phyloP scores from a whole-genome alignment of 345 rosid species.

The Gossypium stocksii region DNA sequence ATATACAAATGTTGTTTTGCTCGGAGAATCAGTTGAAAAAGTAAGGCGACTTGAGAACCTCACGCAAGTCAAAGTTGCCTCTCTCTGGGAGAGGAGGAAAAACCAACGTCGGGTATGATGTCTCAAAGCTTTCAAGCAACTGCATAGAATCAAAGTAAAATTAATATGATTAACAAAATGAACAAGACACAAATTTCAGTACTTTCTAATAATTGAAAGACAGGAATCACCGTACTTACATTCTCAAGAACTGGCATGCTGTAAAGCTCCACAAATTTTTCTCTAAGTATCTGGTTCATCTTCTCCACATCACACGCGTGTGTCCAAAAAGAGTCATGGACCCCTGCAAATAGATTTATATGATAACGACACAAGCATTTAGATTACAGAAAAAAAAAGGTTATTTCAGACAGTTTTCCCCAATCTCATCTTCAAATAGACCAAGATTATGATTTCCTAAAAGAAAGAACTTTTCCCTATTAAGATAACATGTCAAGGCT shows the following conservation, averaged over 20 bases:
- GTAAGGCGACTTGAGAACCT: slow-evolving; percentile 76
- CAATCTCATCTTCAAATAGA: neutral
- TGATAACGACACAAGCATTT: neutral
- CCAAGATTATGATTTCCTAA: neutral
- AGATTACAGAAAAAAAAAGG: slow-evolving; percentile 4
- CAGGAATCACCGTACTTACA: slow-evolving; percentile 46
- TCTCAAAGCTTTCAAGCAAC: slow-evolving; percentile 84
- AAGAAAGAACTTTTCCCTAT: neutral
- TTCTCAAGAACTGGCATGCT: slow-evolving; percentile 78
- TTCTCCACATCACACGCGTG: slow-evolving; percentile 91
- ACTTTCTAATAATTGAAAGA: slow-evolving; percentile 6
- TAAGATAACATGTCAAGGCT: neutral
- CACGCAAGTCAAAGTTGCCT: slow-evolving; percentile 71
- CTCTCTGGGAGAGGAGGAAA: slow-evolving; percentile 87
- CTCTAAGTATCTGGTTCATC: slow-evolving; percentile 85
- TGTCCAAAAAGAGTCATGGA: slow-evolving; percentile 99
- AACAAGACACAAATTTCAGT: neutral
- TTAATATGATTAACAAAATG: slow-evolving; percentile 13
- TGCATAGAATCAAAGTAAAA: slow-evolving; percentile 30
- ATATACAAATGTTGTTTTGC: slow-evolving; percentile 3
- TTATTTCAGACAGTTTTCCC: neutral
- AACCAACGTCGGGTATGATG: slow-evolving; percentile 52
- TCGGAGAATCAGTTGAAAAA: slow-evolving; percentile 68
- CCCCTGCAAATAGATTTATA: slow-evolving; percentile 52
- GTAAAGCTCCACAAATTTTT: slow-evolving; percentile 91